These are phyloP conservation scores for Mallotus japonicus DNA, from an alignment of 441 rosid species.

Conservation along the genomic window DNA sequence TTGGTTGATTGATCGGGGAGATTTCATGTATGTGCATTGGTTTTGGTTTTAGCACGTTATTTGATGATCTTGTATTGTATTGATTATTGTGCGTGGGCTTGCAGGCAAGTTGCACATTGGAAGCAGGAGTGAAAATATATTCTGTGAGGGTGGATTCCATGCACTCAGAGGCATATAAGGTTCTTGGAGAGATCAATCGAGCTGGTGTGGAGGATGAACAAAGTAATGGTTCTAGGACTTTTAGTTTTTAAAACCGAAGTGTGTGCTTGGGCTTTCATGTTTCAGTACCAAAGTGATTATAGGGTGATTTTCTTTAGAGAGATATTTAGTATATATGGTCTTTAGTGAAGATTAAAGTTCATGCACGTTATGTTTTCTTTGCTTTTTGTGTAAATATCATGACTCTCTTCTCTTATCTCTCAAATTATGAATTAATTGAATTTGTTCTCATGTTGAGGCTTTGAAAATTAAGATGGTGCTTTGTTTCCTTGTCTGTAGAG, in stretches of 20 bases:
- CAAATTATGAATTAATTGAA: neutral
- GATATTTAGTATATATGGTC: no score
- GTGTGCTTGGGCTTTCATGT: no score
- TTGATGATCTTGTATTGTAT: no score
- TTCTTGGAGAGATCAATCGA: slow-evolving; percentile 72
- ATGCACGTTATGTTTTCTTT: no score
- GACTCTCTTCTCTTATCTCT: neutral
- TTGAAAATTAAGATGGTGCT: neutral
- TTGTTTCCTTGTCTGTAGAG: neutral
- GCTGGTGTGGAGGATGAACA: slow-evolving; percentile 58
- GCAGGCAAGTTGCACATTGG: slow-evolving; percentile 86
- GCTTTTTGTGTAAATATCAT: no score
- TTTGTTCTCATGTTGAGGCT: neutral
- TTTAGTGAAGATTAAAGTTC: no score
- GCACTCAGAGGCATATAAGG: slow-evolving; percentile 89
- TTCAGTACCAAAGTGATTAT: no score
- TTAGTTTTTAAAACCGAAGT: neutral
- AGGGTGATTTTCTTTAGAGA: no score
- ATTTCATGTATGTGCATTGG: neutral
- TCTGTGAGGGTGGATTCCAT: slow-evolving; percentile 76
- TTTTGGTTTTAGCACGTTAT: neutral
- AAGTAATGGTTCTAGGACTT: slow-evolving; percentile 34
- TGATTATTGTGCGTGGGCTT: no score
- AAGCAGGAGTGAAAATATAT: slow-evolving; percentile 90
- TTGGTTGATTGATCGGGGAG: neutral